These are phyloP conservation scores for Adansonia gregorii DNA, from an alignment of 441 rosid genomes.

Conservation along the genomic window DNA sequence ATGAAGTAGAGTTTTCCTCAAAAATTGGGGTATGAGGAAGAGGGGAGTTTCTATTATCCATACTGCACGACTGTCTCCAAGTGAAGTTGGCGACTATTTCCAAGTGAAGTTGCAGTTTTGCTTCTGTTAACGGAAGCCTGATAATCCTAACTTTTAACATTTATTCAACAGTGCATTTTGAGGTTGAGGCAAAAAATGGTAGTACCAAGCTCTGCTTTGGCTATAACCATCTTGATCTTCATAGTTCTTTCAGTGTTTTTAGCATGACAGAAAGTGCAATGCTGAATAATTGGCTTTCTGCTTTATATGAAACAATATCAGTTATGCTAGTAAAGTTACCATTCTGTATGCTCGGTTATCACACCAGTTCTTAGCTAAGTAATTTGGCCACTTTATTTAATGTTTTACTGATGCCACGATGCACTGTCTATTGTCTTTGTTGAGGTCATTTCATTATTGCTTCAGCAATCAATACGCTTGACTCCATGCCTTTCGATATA, in stretches of 20 bases:
- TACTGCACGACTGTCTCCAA: no score
- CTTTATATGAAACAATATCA: neutral
- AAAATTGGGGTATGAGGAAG: neutral
- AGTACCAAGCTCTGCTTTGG: neutral
- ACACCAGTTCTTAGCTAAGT: neutral
- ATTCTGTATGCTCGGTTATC: neutral
- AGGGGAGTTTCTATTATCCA: neutral
- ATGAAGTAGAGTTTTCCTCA: neutral
- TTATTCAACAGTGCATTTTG: neutral
- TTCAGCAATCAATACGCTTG: conserved; percentile 12
- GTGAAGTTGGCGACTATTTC: no score
- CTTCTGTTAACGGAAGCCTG: neutral
- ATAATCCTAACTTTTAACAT: neutral
- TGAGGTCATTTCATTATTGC: conserved; percentile 14
- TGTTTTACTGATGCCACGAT: neutral
- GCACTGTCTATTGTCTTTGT: neutral
- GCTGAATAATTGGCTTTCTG: neutral
- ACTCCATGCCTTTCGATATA: conserved; percentile 27
- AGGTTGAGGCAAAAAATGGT: neutral
- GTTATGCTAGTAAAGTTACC: neutral
- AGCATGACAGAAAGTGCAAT: neutral
- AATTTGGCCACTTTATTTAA: neutral
- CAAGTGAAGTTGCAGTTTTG: neutral
- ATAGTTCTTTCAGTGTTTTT: neutral
- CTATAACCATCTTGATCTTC: neutral